Evolutionary conservation across 2,329 filamentous ascomycete species (phyloP), one percentile per base, ranked within the genome.

Genomic region (Venturia pyrina): DNA sequence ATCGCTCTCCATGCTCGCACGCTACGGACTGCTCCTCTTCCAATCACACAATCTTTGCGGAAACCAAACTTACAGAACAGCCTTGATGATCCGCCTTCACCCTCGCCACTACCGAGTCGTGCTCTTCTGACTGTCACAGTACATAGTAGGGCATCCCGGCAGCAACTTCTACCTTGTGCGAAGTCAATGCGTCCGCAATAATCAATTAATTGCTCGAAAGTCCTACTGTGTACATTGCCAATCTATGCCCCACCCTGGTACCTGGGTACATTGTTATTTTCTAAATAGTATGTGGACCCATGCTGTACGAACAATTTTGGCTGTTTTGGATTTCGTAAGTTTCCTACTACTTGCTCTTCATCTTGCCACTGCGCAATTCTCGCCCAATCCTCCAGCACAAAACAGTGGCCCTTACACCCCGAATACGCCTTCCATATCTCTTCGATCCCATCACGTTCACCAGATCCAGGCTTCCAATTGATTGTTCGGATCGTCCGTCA

Each of bases 71-170:
- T 13, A 21, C 24, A 53, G 48, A 53, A 24, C 48, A 11, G 48
- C 48, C 48, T 28, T 53, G n/a, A 5, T 57, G 11, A 5, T 59
- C 15, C 32, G 17, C 32, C 32, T 21, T n/a, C n/a, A 19, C 19
- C 32, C 60, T 62, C 37, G 60, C 40, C 37, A 28, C 60, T 43
- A 37, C 60, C 19, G 59, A 62, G n/a, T 41, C 24, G 34, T 24
- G 21, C 24, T 32, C 37, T 40, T 40, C 11, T 11, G 6, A 40
- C 60, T 59, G 6, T 15, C n/a, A n/a, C n/a, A n/a, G n/a, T n/a
- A n/a, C n/a, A n/a, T n/a, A n/a, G 8, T 62, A 62, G 60, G 60
- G 60, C 60, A 62, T 59, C 60, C 43, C n/a, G 60, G 60, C 57
- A 11, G 57, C 11, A 41, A 5, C 28, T 62, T 28, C 10, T 19